Evolutionary conservation across 495 filamentous ascomycete genomes (phyloP), one percentile per base, ranked within the genome.

Genomic region (Penicillium arizonense): DNA sequence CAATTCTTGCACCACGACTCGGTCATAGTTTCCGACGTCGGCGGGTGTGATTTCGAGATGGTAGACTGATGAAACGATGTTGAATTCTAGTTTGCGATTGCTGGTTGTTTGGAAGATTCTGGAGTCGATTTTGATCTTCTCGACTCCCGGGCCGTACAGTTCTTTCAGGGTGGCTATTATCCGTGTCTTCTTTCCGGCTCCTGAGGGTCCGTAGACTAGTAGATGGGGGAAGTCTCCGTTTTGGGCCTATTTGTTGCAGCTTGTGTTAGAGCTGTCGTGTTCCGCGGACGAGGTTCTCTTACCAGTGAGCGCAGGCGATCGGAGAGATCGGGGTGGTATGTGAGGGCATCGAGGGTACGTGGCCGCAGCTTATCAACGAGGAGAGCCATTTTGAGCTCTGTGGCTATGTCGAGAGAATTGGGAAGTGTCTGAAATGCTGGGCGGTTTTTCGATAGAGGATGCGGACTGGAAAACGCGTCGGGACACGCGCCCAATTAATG

Each of bases 1-100:
- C 37, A 98, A 77, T 67, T 96, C 93, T 65, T 97, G 95, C 12
- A 98, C 73, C 9, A 98, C 92, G 2, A 98, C 95, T 43, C 94
- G 81, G 70, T 98, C 94, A 60, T 96, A 95, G 62, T 85, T 92
- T 43, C 93, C 95, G n/a, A 98, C 93, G 61, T 98, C 94, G 1
- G 90, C 93, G 1, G 94, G 94, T 2, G 94, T 98, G 63, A 98
- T 98, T 67, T 98, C 94, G 53, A 98, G 85, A 61, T 98, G 94
- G 73, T 98, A 97, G 41, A 96, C 82, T 0, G 91, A 96, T 23
- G 91, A 82, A 41, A 97, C 95, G 54, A 97, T 96, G 74, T 95
- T 98, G 79, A 98, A 98, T 73, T 98, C 94, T 52, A 97, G 84
- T 69, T 97, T 98, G 59, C 94, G 91, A 70, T 96, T 96, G 65